Percentiles rank a stretch among this genome's conserved stretches.
Evolutionary conservation across 1,139 yeast species (phyloP).

Genomic region (Neolecta irregularis): DNA sequence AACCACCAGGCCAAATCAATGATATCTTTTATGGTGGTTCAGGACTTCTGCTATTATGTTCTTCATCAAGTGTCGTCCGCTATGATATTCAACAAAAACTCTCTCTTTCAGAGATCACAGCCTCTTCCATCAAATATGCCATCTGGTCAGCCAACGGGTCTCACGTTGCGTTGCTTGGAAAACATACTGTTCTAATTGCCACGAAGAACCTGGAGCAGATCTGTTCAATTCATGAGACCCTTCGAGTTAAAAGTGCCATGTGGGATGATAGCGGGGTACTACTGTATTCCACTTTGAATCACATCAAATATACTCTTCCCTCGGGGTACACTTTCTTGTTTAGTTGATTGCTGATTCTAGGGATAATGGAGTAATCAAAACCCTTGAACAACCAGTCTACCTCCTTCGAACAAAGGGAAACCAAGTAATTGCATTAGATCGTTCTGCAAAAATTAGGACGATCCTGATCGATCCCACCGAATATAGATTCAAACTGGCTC

Average conservation of each 20-base stretch:
- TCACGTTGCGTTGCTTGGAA: slow-evolving; percentile 73
- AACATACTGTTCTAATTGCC: slow-evolving; percentile 84
- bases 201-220: slow-evolving; percentile 62
- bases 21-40: slow-evolving; percentile 66
- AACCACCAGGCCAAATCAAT: slow-evolving; percentile 52
- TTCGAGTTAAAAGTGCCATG: slow-evolving; percentile 90
- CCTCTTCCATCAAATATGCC: slow-evolving; percentile 73
- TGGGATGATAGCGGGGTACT: slow-evolving; percentile 94
- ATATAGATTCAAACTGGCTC: slow-evolving; percentile 85
- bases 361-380: slow-evolving; percentile 85
- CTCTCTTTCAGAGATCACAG: slow-evolving; percentile 51
- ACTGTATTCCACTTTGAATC: slow-evolving; percentile 86
- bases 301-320: slow-evolving; percentile 79
- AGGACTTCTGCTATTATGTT: slow-evolving; percentile 66
- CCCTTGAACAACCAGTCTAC: slow-evolving; percentile 81
- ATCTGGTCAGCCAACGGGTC: slow-evolving; percentile 83
- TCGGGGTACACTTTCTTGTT: slow-evolving; percentile 37
- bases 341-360: neutral
- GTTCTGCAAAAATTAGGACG: slow-evolving; percentile 72
- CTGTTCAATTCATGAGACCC: slow-evolving; percentile 87
- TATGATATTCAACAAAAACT: slow-evolving; percentile 91
- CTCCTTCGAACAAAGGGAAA: slow-evolving; percentile 57
- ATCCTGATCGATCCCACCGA: slow-evolving; percentile 87
- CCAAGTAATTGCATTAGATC: slow-evolving; percentile 63
- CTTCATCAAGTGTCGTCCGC: slow-evolving; percentile 54